Base-by-base conservation (phyloP, 2,329 filamentous ascomycete genomes). In the Botryosphaeria dothidea region DNA sequence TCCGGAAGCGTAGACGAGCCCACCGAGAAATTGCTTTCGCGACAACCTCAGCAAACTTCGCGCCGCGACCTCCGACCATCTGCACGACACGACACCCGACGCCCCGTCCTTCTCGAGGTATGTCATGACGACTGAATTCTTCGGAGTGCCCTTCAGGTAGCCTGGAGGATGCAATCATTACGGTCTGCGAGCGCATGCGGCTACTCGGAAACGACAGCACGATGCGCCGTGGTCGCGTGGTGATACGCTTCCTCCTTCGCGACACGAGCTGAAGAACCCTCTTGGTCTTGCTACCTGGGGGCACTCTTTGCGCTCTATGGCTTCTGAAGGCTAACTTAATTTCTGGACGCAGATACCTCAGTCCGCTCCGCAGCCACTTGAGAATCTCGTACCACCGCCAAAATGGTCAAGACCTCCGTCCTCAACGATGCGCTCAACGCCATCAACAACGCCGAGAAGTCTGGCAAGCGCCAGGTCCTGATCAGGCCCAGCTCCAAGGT, bases 381-480 rank as follows among this genome's bases (percentile, higher is more conserved):
- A 93, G 90, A 92, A 92, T 92, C 90, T 92, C 86, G 70, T 62
- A 78, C 79, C 76, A 86, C 86, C 88, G 89, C 81, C 88, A 97
- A 91, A 81, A 99, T 99, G 94, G 93, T 97, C 85, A 93, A 92
- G 87, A 98, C 95, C 79, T 97, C 93, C 82, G 95, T 98, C 80
- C 93, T 99, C 84, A 96, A 98, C 89, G 95, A 99, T 90, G 93
- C 92, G 81, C 91, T 97, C 79, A 97, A 97, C 68, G 61, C 89
- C 87, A 98, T 99, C 91, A 99, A 99, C 93, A 99, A 99, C 84
- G 95, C 95, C 88, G 96, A 99, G 90, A 98, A 99, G 91, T 87
- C 92, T 77, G 95, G 95, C 86, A 98, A 98, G 91, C 93, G 95
- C 80, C 95, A 99, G 87, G 95, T 98, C 81, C 80, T 99, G 82